phyloP scores from a whole-genome alignment of 352 stramenopile genomes.

The Ophiocytium majus region DNA sequence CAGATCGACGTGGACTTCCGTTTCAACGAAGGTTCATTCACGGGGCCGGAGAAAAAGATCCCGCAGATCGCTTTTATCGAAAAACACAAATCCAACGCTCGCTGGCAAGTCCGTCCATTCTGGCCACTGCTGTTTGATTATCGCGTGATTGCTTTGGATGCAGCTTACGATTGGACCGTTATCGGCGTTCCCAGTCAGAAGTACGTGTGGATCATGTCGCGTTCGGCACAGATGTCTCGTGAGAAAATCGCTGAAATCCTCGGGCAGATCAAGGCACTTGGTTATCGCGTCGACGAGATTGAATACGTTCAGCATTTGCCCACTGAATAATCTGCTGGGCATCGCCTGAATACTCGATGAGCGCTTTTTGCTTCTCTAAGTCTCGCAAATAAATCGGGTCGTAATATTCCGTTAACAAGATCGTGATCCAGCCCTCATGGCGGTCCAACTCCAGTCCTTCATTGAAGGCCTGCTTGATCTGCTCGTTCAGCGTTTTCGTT shows the following conservation, averaged over 20 bases:
- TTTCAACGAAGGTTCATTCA: not conserved
- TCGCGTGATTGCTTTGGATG: not conserved
- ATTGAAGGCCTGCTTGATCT: not conserved
- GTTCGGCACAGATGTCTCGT: not conserved
- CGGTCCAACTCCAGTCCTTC: no score
- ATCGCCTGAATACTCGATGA: not conserved
- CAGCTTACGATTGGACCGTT: not conserved
- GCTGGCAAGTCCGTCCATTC: slow-evolving; percentile 6
- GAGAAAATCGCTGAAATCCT: no score
- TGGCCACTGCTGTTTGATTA: slow-evolving; percentile 13
- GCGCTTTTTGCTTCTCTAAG: not conserved
- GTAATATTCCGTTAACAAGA: not conserved
- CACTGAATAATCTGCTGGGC: not conserved
- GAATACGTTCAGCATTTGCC: no score
- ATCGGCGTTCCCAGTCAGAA: slow-evolving; percentile 3
- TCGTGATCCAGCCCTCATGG: slow-evolving; percentile 2
- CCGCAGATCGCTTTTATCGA: not conserved
- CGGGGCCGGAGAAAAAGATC: not conserved
- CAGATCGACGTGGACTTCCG: slow-evolving; percentile 3
- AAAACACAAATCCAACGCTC: not conserved
- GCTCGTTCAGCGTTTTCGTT: not conserved
- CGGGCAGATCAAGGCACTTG: no score
- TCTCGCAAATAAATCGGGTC: slow-evolving; percentile 15
- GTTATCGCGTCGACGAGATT: no score
- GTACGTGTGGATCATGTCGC: not conserved